Evolutionary conservation across 306 rosid species (phyloP).

Genomic region (Acacia melanoxylon): DNA sequence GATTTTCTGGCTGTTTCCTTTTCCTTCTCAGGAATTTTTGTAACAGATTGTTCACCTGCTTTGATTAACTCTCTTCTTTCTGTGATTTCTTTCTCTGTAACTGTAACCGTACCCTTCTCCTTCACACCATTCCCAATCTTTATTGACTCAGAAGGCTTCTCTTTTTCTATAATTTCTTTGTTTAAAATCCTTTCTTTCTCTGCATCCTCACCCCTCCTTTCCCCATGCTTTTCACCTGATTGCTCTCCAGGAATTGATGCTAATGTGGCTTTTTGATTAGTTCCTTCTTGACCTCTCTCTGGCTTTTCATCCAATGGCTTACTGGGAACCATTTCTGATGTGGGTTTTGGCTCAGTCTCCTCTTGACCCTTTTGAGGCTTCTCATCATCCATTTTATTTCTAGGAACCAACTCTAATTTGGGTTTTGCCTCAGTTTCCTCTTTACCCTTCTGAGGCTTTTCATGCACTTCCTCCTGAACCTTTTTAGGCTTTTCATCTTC

Average conservation of each 20-base stretch:
- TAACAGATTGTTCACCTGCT: not conserved
- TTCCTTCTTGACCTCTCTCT: constrained; percentile 16
- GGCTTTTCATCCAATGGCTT: constrained; percentile 13
- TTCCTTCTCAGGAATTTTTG: constrained; percentile 22
- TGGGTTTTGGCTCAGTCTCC: constrained; percentile 28
- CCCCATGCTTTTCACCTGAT: constrained; percentile 18
- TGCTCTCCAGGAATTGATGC: not conserved
- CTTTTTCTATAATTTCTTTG: constrained; percentile 18
- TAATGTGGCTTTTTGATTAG: not conserved
- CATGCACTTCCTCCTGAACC: constrained; percentile 30
- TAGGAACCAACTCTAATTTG: not conserved
- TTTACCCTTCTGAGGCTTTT: constrained; percentile 5
- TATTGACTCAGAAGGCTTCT: constrained; percentile 31
- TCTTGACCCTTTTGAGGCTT: constrained; percentile 22
- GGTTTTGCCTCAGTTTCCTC: not conserved
- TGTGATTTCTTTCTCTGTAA: not conserved
- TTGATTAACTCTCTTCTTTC: not conserved
- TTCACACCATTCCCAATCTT: constrained; percentile 17
- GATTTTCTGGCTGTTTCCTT: constrained; percentile 13
- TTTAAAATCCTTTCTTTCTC: constrained; percentile 17
- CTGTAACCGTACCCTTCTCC: not conserved
- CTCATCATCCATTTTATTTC: not conserved
- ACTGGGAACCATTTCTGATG: not conserved
- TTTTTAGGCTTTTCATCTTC: not conserved
- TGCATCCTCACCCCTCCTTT: not conserved